Evolutionary conservation across 1,284 basidiomycete genomes (phyloP).

Genomic region (Pascua guehoae): DNA sequence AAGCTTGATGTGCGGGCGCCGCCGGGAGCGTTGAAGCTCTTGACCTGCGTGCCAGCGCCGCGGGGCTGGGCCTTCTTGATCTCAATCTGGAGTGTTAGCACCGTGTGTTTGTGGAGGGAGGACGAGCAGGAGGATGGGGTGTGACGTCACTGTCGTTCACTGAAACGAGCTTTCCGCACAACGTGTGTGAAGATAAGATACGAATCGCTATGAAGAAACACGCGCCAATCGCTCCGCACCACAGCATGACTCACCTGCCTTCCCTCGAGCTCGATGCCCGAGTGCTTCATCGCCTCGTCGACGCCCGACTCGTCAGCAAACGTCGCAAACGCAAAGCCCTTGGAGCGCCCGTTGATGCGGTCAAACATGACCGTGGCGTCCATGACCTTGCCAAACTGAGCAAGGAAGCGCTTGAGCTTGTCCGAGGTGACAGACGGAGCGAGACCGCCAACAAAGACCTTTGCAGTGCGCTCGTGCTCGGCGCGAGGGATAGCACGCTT

Average conservation of each 20-base stretch:
- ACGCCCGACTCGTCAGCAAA: slow-evolving; percentile 83
- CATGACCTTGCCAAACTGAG: slow-evolving; percentile 82
- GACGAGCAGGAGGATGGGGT: not conserved
- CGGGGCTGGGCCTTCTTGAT: slow-evolving; percentile 89
- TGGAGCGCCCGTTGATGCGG: slow-evolving; percentile 88
- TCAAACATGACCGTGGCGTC: slow-evolving; percentile 99
- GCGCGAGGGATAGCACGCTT: slow-evolving; percentile 96
- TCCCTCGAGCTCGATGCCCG: slow-evolving; percentile 85
- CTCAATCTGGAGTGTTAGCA: slow-evolving; percentile 62
- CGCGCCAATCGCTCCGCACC: too few species aligned
- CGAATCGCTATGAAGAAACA: too few species aligned
- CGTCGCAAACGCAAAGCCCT: slow-evolving; percentile 97
- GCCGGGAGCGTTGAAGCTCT: slow-evolving; percentile 40
- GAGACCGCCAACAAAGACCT: slow-evolving; percentile 93
- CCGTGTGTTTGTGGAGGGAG: too few species aligned
- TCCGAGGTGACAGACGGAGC: slow-evolving; percentile 88
- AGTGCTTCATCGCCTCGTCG: slow-evolving; percentile 75
- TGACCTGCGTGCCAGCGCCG: slow-evolving; percentile 41
- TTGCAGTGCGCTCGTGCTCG: slow-evolving; percentile 85
- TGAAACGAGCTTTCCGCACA: not conserved
- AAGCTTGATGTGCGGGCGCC: slow-evolving; percentile 19
- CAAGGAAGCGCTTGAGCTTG: slow-evolving; percentile 86
- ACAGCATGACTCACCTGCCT: slow-evolving; percentile 62
- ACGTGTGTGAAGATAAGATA: too few species aligned
- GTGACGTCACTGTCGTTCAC: not conserved